Percentiles rank a stretch among this genome's conserved stretches.
Conservation (phyloP, 371 early-diverging fungal genomes). For the Mucor velutinosus region DNA sequence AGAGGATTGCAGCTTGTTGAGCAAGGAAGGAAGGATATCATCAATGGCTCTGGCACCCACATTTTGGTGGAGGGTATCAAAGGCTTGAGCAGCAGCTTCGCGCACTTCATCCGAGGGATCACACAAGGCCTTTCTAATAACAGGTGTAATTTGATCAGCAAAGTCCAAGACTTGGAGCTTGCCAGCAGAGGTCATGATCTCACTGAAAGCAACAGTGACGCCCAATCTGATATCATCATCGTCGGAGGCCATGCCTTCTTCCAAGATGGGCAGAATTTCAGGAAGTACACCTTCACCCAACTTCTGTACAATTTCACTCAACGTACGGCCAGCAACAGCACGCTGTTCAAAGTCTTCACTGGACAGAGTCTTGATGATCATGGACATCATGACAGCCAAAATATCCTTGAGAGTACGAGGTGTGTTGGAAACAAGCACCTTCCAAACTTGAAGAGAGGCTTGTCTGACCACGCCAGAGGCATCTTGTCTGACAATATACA, state of each 20-base stretch:
- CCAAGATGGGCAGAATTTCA: constrained; percentile 88
- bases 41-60: constrained; percentile 92
- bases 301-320: constrained; percentile 95
- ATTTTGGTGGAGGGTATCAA: constrained; percentile 89
- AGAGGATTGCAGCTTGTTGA: constrained; percentile 76
- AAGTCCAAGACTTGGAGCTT: constrained; percentile 83
- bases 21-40: constrained; percentile 84
- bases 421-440: constrained; percentile 92
- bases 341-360: constrained; percentile 73
- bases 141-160: constrained; percentile 78
- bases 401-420: constrained; percentile 97
- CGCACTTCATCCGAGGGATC: constrained; percentile 84
- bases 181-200: constrained; percentile 88
- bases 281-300: constrained; percentile 89
- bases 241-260: constrained; percentile 72
- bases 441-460: constrained; percentile 91
- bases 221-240: constrained; percentile 81
- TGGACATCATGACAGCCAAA: constrained; percentile 82
- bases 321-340: constrained; percentile 84
- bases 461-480: constrained; percentile 86
- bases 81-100: constrained; percentile 94
- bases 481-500: constrained; percentile 92
- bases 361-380: constrained; percentile 83
- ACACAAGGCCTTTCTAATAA: constrained; percentile 79
- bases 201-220: constrained; percentile 90